Evolutionary conservation across 768 basidiomycete genomes (phyloP), one percentile per base, ranked within the genome.

Genomic region (Gloeophyllum trabeum): DNA sequence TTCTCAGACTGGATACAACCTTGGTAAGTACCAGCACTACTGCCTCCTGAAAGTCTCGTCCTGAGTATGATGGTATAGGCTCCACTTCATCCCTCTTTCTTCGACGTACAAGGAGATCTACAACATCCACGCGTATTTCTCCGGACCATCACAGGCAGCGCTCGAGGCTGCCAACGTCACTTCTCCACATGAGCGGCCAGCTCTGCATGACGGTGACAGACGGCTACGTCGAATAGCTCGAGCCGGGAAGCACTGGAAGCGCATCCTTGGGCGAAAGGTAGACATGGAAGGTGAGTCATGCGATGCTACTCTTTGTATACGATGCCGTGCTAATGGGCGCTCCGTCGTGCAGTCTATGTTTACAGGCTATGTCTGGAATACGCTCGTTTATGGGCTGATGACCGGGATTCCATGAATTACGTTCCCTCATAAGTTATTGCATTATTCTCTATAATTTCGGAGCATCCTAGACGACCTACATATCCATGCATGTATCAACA

Each of bases 221-320:
- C 71, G 80, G 37, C 62, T 92, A 43, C 67, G 79, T 28, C 73
- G 86, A 50, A 94, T 98, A 28, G 93, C 94, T 0, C 66, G 80
- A 34, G 89, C 91, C 1, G 93, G 94, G n/a, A 81, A 91, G 54
- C 74, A 86, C 45, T 98, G 94, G 94, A 90, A 85, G 59, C 73
- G 76, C 52, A 84, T 78, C 1, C 71, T 89, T 16, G 89, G 88
- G 21, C 63, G 94, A 39, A 78, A 73, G 43, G 68, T 81, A 43
- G 94, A 97, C 63, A 91, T 96, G 86, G 89, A 97, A 74, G 83
- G 90, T 89, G 47, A 48, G 77, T n/a, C n/a, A n/a, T n/a, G n/a
- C n/a, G 64, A 38, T 23, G 40, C 40, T 21, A 24, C 34, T 19
- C 37, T 24, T 39, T 41, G 30, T 38, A 23, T 30, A 42, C 24